These are phyloP conservation scores for Elsinoe arachidis DNA, from an alignment of 2,329 filamentous ascomycete genomes.

Conservation along the genomic window DNA sequence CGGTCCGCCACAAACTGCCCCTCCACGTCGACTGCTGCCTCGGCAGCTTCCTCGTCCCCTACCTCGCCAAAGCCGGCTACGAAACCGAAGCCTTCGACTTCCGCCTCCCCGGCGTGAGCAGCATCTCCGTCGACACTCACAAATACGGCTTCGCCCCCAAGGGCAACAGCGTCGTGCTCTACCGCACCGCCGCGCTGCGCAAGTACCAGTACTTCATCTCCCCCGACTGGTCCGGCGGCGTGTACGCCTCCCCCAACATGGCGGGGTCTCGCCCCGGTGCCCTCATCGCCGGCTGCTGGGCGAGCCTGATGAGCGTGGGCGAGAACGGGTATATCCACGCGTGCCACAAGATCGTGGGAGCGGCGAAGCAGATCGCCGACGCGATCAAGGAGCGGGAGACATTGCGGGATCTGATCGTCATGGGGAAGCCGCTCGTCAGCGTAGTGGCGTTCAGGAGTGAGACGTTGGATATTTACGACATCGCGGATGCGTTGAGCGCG, in stretches of 20 bases:
- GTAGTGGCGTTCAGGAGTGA: slow-evolving; percentile 82
- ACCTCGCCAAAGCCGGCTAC: slow-evolving; percentile 88
- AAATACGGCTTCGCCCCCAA: slow-evolving; percentile 99
- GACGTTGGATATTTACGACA: slow-evolving; percentile 85
- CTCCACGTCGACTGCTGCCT: slow-evolving; percentile 97
- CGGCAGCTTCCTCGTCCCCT: slow-evolving; percentile 87
- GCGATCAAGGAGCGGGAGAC: slow-evolving; percentile 61
- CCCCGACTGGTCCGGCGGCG: slow-evolving; percentile 88
- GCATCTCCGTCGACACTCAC: slow-evolving; percentile 94
- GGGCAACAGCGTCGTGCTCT: slow-evolving; percentile 87
- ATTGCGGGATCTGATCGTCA: slow-evolving; percentile 66
- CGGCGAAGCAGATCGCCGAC: slow-evolving; percentile 71
- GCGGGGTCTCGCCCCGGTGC: slow-evolving; percentile 88
- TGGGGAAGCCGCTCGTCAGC: slow-evolving; percentile 79
- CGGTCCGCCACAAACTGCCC: slow-evolving; percentile 67
- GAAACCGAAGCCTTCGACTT: slow-evolving; percentile 87
- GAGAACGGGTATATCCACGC: slow-evolving; percentile 80
- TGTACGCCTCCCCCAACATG: slow-evolving; percentile 88
- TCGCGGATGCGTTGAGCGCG: slow-evolving; percentile 76
- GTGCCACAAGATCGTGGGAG: slow-evolving; percentile 79
- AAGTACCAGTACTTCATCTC: slow-evolving; percentile 95
- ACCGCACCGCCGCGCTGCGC: slow-evolving; percentile 69
- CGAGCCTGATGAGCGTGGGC: slow-evolving; percentile 78
- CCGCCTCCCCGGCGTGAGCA: slow-evolving; percentile 84
- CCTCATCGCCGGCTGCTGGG: slow-evolving; percentile 93